phyloP scores from a whole-genome alignment of 176 grass and related monocot genomes.

The Hordeum marinum region DNA sequence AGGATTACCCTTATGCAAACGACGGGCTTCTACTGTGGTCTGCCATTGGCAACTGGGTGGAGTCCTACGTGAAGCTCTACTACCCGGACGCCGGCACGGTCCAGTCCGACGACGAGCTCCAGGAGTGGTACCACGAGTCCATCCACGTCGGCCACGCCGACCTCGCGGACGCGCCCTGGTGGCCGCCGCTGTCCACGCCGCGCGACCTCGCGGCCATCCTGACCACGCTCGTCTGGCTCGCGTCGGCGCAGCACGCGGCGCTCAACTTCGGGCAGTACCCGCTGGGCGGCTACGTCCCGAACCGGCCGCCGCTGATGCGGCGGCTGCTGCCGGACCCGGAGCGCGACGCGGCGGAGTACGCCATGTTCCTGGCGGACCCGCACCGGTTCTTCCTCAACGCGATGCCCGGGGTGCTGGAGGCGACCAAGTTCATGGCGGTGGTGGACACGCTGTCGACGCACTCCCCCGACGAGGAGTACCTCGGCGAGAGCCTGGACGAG shows the following conservation, averaged over 20 bases:
- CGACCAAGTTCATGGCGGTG: constrained; percentile 98
- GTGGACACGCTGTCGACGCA: constrained; percentile 96
- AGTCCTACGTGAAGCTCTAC: constrained; percentile 86
- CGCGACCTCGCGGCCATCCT: constrained; percentile 62
- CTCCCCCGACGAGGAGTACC: constrained; percentile 98
- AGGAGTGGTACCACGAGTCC: constrained; percentile 79
- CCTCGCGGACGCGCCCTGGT: constrained; percentile 60
- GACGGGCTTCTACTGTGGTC: constrained; percentile 95
- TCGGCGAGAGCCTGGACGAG: constrained; percentile 64
- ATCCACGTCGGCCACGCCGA: constrained; percentile 85
- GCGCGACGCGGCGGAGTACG: constrained; percentile 53
- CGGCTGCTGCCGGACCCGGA: constrained; percentile 86
- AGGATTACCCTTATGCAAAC: constrained; percentile 92
- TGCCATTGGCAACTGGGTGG: constrained; percentile 61
- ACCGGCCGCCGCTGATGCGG: constrained; percentile 90
- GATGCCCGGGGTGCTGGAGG: constrained; percentile 84
- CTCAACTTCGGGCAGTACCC: constrained; percentile 98
- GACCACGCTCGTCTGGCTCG: constrained; percentile 84
- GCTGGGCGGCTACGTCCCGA: constrained; percentile 84
- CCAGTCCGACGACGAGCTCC: constrained; percentile 72
- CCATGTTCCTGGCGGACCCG: constrained; percentile 71
- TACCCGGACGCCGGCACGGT: constrained; percentile 68
- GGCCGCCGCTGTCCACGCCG: constrained; percentile 69
- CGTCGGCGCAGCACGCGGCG: constrained; percentile 94
- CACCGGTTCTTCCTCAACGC: constrained; percentile 92